Evolutionary conservation across 176 grass and related monocot species (phyloP).

Genomic region (Triticum urartu): DNA sequence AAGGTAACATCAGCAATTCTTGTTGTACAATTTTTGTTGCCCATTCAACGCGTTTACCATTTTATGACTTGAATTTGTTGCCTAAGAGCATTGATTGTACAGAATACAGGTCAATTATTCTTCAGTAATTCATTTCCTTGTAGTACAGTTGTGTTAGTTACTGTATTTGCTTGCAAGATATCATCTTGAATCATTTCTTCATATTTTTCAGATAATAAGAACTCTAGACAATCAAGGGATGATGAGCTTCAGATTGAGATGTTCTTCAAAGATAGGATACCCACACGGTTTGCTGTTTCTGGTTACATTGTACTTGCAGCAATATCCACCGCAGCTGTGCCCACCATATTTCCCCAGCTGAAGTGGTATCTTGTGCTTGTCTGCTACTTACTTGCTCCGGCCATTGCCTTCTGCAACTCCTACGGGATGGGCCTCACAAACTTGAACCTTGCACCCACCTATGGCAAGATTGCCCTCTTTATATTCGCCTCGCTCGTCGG

Average conservation of each 20-base stretch:
- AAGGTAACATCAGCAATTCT: constrained; percentile 30
- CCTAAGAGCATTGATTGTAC: neutral
- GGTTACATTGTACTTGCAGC: constrained; percentile 41
- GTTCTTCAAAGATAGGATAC: constrained; percentile 49
- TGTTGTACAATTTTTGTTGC: no score
- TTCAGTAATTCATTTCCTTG: neutral
- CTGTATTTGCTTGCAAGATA: constrained; percentile 4
- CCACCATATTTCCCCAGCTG: constrained; percentile 48
- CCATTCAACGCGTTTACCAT: neutral
- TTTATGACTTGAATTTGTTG: neutral
- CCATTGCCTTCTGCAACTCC: constrained; percentile 52
- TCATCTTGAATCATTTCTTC: neutral
- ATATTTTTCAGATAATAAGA: constrained; percentile 16
- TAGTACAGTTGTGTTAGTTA: neutral
- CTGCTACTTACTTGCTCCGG: constrained; percentile 50
- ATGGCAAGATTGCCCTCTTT: constrained; percentile 45
- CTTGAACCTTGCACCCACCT: constrained; percentile 46
- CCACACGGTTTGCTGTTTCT: constrained; percentile 36
- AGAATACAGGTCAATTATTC: neutral
- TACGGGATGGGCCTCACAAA: constrained; percentile 49
- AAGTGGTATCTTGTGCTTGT: constrained; percentile 46
- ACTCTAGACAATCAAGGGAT: neutral
- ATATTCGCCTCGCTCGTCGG: constrained; percentile 31
- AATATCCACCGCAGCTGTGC: constrained; percentile 33
- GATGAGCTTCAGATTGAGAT: constrained; percentile 33